Evolutionary conservation across 352 stramenopile species (phyloP), one percentile per base, ranked within the genome.

Genomic region (Elongisporangium prolatum): DNA sequence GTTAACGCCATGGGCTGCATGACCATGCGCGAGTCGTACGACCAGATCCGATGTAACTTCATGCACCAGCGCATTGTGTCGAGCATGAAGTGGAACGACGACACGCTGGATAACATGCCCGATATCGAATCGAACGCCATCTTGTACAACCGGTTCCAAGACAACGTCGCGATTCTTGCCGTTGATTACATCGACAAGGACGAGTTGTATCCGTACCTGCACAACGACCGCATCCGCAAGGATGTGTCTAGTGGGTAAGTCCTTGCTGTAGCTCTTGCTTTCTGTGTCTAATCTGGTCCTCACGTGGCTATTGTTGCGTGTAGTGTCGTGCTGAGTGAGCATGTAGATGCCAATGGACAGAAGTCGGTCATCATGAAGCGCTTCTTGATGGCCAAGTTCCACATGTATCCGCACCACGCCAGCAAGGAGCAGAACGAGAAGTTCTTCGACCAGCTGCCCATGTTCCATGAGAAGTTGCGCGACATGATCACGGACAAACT

Each of bases 131-230:
- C 79, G 10, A 89, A 91, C 57, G 71, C 79, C 28, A 64, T 91
- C 18, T 87, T 89, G 47, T 89, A 75, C 53, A 82, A 70, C 54
- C 69, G 72, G 3, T 86, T 88, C 59, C 72, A 71, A 34, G 77
- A 82, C 52, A 83, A 92, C 57, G 77, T 69, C 3, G 77, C 75
- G 11, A 74, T 92, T 1, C 66, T 92, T 64, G 67, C 80, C 47
- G 86, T 70, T 48, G 82, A 92, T 59, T 89, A 88, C 63, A 88
- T 92, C 56, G 82, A 92, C 52, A 67, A 88, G 50, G 82, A 92
- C 50, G 82, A 92, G 21, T 61, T 92, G 61, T 76, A 89, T 61
- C 82, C 82, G 56, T 92, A 92, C 65, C 61, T 79, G 61, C 69
- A 68, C 24, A 83, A 72, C 52, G 82, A 84, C 50, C 76, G 72